Conservation (phyloP, 108 stramenopile genomes). For the Cafeteria roenbergensis region DNA sequence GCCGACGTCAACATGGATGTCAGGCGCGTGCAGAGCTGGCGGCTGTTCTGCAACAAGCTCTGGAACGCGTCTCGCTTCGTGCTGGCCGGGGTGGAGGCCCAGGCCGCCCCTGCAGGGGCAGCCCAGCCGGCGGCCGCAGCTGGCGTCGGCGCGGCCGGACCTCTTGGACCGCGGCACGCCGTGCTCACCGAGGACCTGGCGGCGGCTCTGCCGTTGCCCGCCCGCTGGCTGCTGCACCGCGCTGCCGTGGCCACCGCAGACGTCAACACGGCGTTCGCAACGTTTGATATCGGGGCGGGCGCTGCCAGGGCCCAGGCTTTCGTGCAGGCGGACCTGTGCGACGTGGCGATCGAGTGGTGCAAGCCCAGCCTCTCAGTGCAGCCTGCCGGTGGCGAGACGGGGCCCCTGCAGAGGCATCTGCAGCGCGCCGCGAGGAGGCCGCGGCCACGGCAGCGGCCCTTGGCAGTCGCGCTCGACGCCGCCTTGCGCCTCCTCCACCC, state of each 20-base stretch:
- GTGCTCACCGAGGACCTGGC: constrained; percentile 25
- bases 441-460: constrained; percentile 62
- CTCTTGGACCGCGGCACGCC: neutral
- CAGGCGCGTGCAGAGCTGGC: constrained; percentile 67
- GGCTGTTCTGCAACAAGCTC: constrained; percentile 89
- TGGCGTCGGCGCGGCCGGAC: constrained; percentile 40
- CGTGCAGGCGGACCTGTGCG: constrained; percentile 88
- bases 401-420: neutral
- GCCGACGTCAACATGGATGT: constrained; percentile 70
- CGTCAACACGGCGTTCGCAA: no score
- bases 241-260: neutral
- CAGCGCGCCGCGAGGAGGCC: constrained; percentile 44
- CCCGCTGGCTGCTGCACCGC: neutral
- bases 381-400: constrained; percentile 19
- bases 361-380: constrained; percentile 71
- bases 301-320: constrained; percentile 58
- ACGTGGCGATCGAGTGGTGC: constrained; percentile 87
- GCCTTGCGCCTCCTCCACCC: constrained; percentile 83
- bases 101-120: constrained; percentile 53
- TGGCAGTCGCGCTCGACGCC: constrained; percentile 83
- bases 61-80: constrained; percentile 89
- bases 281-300: constrained; percentile 28
- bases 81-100: constrained; percentile 53
- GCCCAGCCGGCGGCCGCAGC: constrained; percentile 61
- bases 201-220: constrained; percentile 26